Conservation (phyloP, 805 yeast genomes). For the Metschnikowia amazonensis region DNA sequence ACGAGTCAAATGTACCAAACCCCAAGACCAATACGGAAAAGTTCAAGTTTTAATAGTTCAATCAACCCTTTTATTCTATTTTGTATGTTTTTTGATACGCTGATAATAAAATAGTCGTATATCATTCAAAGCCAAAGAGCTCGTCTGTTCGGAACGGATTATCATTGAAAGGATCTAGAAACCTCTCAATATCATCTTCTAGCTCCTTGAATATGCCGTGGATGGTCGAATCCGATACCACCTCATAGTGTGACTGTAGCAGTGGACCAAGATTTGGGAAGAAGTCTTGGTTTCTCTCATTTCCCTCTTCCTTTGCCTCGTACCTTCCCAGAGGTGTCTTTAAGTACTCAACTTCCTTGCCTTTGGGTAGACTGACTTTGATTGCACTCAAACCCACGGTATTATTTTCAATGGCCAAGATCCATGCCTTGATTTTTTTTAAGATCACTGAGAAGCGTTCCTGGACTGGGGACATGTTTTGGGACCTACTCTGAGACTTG, state of each 20-base stretch:
- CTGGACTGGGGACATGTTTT: no score
- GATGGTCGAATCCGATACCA: conserved; percentile 12
- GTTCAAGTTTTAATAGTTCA: conserved; percentile 13
- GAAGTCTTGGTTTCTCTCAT: no score
- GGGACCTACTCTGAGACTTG: no score
- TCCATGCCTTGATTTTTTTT: conserved; percentile 27
- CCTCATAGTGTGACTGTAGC: neutral
- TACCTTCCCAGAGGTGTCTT: neutral
- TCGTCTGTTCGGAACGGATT: neutral
- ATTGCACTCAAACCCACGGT: conserved; percentile 3
- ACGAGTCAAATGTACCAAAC: no score
- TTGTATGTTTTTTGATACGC: no score
- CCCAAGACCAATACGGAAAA: neutral
- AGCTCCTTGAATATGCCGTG: conserved; percentile 31
- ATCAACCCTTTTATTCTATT: no score
- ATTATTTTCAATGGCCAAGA: conserved; percentile 8
- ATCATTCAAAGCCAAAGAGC: conserved; percentile 2
- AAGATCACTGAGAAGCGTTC: conserved; percentile 11
- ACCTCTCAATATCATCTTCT: conserved; percentile 28
- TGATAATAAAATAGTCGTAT: no score
- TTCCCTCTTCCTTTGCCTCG: neutral
- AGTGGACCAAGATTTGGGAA: neutral
- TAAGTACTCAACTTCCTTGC: conserved; percentile 26
- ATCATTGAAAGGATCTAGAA: conserved; percentile 27
- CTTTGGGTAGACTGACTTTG: conserved; percentile 28